Evolutionary conservation across 139 green algal genomes (phyloP), one percentile per base, ranked within the genome.

Genomic region (Chloropicon primus): DNA sequence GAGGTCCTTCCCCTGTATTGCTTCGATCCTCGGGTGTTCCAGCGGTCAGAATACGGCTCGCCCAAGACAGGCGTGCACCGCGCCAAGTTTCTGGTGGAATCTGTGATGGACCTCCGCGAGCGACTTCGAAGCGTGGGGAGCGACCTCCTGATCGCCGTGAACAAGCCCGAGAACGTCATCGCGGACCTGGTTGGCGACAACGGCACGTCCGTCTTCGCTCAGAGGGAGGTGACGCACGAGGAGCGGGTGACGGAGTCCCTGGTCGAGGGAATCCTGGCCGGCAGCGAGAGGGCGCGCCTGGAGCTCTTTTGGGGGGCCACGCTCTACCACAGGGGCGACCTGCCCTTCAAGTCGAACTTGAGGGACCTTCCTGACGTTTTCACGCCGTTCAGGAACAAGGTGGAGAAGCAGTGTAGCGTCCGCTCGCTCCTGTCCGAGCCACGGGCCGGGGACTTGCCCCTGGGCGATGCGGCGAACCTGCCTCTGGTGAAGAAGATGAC

Each of bases 1-100:
- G 71, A 94, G 85, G 89, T 98, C 2, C 74, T 98, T 26, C 94
- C 94, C 10, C 71, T 98, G 25, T 98, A 94, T 87, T 89, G 84
- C 80, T 97, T 97, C 81, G 94, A 98, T 84, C 89, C 91, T 0
- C 83, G 90, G 2, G 83, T 85, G 74, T 96, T 94, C 79, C 76
- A 41, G 3, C 22, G 72, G 2, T 89, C 81, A 22, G 73, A 74
- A 0, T 87, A 79, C 74, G 91, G 88, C 23, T 81, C 77, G 75
- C 79, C 79, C 29, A 94, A 94, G 83, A 92, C 84, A 21, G 91
- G 90, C 3, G 24, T 84, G 25, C 82, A 82, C 80, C 77, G 91
- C 2, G 90, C 91, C 0, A 76, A 90, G 77, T 98, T 98, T 76
- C 71, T 94, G 27, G 75, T 96, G 25, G 86, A 98, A 80, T 87